phyloP scores from a whole-genome alignment of 805 yeast species.

The Teunomyces panamensis region DNA sequence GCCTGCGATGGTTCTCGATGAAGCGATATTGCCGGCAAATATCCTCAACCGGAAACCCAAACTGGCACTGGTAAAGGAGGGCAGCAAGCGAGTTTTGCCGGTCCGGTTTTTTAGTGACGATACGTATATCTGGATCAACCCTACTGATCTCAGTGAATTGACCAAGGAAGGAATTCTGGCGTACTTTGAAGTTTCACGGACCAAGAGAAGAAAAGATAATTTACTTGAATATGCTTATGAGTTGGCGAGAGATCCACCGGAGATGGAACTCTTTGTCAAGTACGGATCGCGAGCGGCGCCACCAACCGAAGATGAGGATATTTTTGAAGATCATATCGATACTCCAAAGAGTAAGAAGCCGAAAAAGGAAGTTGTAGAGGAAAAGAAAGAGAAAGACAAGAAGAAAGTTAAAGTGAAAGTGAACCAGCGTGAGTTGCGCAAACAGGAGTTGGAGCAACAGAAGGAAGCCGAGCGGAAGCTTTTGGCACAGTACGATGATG shows the following conservation, averaged over 20 bases:
- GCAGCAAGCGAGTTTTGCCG: conserved; percentile 31
- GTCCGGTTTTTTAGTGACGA: conserved; percentile 73
- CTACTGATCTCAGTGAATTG: conserved; percentile 49
- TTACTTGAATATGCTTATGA: conserved; percentile 49
- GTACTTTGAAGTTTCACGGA: conserved; percentile 24
- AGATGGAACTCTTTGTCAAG: conserved; percentile 36
- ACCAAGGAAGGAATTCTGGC: conserved; percentile 39
- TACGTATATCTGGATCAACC: conserved; percentile 65
- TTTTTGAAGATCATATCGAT: conserved; percentile 13
- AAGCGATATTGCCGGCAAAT: conserved; percentile 55
- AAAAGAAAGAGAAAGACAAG: neutral
- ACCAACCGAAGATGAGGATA: conserved; percentile 19
- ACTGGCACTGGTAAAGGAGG: conserved; percentile 6
- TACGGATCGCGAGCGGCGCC: conserved; percentile 47
- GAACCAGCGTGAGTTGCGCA: conserved; percentile 13
- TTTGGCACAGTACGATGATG: conserved; percentile 27
- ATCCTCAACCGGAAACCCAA: conserved; percentile 53
- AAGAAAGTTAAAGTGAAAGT: conserved; percentile 6
- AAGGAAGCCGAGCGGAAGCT: conserved; percentile 11
- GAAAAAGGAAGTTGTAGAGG: neutral
- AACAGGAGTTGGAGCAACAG: conserved; percentile 10
- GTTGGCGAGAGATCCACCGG: conserved; percentile 48
- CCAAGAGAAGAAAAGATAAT: conserved; percentile 40
- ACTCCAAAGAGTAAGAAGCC: conserved; percentile 11
- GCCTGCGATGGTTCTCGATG: conserved; percentile 82